Conservation (phyloP, 208 protist species). For the Wallacemonas rigidus region DNA sequence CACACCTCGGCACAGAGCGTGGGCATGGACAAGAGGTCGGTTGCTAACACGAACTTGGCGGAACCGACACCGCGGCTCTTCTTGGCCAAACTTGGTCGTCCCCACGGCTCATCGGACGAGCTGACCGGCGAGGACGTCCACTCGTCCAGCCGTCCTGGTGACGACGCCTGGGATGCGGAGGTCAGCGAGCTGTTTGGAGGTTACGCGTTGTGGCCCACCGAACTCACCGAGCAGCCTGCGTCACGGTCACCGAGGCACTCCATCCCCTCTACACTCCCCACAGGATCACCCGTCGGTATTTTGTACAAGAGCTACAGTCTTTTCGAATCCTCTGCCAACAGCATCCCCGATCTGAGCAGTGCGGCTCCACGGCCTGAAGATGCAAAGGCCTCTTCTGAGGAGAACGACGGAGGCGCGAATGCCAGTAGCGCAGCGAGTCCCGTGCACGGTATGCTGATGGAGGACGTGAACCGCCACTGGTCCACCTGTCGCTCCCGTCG, state of each 20-base stretch:
- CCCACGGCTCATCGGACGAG: not conserved
- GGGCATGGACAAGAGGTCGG: too few species aligned
- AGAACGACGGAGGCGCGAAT: not conserved
- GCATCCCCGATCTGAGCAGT: slow-evolving; percentile 1
- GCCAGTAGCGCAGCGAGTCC: not conserved
- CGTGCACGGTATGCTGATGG: not conserved
- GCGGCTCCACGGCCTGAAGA: not conserved
- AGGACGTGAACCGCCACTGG: not conserved
- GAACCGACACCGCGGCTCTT: not conserved
- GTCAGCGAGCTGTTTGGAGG: not conserved
- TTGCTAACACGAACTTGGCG: too few species aligned
- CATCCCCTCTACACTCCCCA: not conserved
- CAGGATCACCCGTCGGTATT: not conserved
- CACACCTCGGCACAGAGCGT: not conserved
- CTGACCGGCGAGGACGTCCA: not conserved
- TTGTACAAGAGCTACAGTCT: not conserved
- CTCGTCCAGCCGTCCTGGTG: not conserved
- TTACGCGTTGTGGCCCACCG: not conserved
- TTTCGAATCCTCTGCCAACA: not conserved
- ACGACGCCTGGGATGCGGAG: not conserved
- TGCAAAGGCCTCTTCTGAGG: not conserved
- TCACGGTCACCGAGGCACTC: not conserved
- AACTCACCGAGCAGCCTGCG: not conserved
- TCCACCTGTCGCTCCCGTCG: not conserved
- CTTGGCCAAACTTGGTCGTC: not conserved